A percentile compares a stretch with the other conserved stretches of the same genome.
Evolutionary conservation across 305 asterid species (phyloP).

Genomic region (Fraxinus greggii): DNA sequence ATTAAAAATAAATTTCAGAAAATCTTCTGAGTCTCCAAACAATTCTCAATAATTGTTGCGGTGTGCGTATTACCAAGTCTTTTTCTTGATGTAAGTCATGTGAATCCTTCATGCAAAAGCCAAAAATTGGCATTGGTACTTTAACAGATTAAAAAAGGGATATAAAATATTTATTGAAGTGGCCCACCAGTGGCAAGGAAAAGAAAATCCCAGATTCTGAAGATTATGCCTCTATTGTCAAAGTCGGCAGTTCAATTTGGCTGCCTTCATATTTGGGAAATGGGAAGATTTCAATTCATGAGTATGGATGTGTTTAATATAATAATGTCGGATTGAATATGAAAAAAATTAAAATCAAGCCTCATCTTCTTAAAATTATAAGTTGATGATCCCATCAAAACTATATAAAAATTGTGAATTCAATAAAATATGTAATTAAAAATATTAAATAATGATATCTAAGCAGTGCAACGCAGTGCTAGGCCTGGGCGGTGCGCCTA

Average conservation of each 20-base stretch:
- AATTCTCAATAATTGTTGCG: not conserved
- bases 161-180: not conserved
- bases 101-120: not conserved
- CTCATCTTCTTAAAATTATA: too few relatives aligned
- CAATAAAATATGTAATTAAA: not conserved
- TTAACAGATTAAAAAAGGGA: not conserved
- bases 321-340: too few relatives aligned
- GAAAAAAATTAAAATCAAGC: too few relatives aligned
- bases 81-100: not conserved
- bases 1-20: too few relatives aligned
- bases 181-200: not conserved
- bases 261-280: not conserved
- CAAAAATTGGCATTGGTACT: not conserved
- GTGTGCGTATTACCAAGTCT: not conserved
- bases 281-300: not conserved
- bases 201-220: not conserved
- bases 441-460: too few relatives aligned
- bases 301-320: not conserved
- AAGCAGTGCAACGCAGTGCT: too few relatives aligned
- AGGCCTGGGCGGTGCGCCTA: too few relatives aligned
- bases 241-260: not conserved
- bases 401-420: too few relatives aligned
- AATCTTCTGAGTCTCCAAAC: not conserved
- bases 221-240: not conserved
- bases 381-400: too few relatives aligned